Evolutionary conservation across 2,329 filamentous ascomycete genomes (phyloP), one percentile per base, ranked within the genome.

Genomic region (Xylaria multiplex): DNA sequence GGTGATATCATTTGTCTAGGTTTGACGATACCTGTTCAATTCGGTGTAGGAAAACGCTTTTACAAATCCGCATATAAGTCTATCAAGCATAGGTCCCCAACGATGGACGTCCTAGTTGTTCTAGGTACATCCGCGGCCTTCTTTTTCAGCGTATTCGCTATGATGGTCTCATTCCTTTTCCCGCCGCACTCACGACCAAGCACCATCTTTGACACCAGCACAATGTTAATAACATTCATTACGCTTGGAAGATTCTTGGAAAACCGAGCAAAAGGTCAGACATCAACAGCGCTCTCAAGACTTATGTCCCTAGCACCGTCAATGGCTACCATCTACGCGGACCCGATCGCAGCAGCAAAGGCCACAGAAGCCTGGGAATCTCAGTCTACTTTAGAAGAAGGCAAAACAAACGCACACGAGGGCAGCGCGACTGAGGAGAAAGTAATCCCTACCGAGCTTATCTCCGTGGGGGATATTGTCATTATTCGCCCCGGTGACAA

Each of bases 221-320:
- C 93, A 24, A 99, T 98, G 96, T 85, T 99, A 58, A 94, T 99
- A 78, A 97, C 93, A 0, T 98, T 99, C 77, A 93, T 97, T 78
- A 93, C 91, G 1, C 81, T 99, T 2, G 93, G 96, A 3, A 90
- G 96, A 42, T 99, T 91, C 81, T 81, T 99, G 19, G 96, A 99
- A 80, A 99, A 98, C 77, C 85, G 90, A 19, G 96, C 96, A 59
- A 99, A 98, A 81, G 96, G 96, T 0, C 93, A 98, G 80, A 99
- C 96, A 0, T 97, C 94, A 5, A 96, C 93, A 76, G 96, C 96
- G 0, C 86, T 99, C 2, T 98, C 95, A 7, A 88, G 90, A 27
- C 87, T 99, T 40, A 99, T 99, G 96, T 97, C 93, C 16, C 84
- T 99, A 54, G 93, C 96, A 30, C 96, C 96, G 1, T 97, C 94